Percentiles rank a stretch among this genome's conserved stretches.
These are phyloP conservation scores for Helotiales sp. DNA, from an alignment of 2,329 filamentous ascomycete genomes.

Conservation along the genomic window DNA sequence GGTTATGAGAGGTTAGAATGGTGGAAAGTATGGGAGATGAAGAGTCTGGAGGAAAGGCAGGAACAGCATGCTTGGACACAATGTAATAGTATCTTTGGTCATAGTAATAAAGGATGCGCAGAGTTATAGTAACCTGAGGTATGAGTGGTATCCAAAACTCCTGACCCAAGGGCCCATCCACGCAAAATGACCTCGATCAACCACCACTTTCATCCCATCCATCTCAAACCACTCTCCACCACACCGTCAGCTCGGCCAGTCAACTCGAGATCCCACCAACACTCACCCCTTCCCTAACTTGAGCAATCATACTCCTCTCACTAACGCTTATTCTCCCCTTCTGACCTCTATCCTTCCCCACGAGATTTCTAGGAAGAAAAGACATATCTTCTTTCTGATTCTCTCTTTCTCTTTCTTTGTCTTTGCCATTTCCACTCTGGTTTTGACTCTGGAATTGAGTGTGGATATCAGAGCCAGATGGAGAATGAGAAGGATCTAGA, in stretches of 20 bases:
- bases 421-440: not conserved
- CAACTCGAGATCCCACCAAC: slow-evolving; percentile 1
- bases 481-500: not conserved
- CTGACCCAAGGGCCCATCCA: too few relatives aligned
- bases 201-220: not conserved
- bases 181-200: too few relatives aligned
- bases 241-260: not conserved
- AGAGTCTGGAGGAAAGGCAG: too few relatives aligned
- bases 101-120: too few relatives aligned
- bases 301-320: not conserved
- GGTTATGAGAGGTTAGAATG: too few relatives aligned
- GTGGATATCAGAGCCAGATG: not conserved
- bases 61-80: too few relatives aligned
- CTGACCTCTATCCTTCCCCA: not conserved
- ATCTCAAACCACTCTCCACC: not conserved
- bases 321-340: not conserved
- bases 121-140: too few relatives aligned
- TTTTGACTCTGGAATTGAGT: not conserved
- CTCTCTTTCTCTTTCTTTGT: not conserved
- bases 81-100: too few relatives aligned
- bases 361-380: not conserved
- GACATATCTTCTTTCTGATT: not conserved
- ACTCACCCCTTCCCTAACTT: not conserved
- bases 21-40: too few relatives aligned
- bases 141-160: too few relatives aligned